phyloP scores from a whole-genome alignment of 2,329 filamentous ascomycete genomes.

The Cladosporium sp. region DNA sequence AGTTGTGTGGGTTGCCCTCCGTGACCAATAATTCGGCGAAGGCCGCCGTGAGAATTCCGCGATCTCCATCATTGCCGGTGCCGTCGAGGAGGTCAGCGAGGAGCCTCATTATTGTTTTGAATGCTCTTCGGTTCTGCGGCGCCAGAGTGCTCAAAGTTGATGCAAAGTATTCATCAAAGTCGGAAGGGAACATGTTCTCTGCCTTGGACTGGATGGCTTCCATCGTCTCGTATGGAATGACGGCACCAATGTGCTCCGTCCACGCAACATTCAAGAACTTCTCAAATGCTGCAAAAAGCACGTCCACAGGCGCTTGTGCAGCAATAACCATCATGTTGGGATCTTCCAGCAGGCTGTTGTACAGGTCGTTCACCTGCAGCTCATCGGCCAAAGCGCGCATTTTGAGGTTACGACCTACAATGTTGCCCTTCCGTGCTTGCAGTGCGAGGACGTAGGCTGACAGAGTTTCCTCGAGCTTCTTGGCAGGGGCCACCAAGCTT shows the following conservation, averaged over 20 bases:
- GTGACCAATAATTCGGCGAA: slow-evolving; percentile 85
- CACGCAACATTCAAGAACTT: slow-evolving; percentile 88
- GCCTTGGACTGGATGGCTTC: slow-evolving; percentile 70
- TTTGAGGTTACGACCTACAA: slow-evolving; percentile 75
- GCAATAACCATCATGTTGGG: slow-evolving; percentile 76
- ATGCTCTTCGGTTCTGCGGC: slow-evolving; percentile 69
- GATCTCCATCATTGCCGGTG: slow-evolving; percentile 86
- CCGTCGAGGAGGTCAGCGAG: slow-evolving; percentile 85
- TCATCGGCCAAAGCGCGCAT: slow-evolving; percentile 72
- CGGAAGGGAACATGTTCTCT: slow-evolving; percentile 66
- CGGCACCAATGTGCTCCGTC: slow-evolving; percentile 82
- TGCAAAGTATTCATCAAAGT: slow-evolving; percentile 65
- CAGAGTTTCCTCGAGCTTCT: slow-evolving; percentile 80
- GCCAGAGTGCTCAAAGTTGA: slow-evolving; percentile 55
- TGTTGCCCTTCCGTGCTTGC: slow-evolving; percentile 82
- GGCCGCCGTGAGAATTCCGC: slow-evolving; percentile 81
- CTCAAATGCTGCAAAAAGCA: slow-evolving; percentile 89
- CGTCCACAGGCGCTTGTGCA: slow-evolving; percentile 75
- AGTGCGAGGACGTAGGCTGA: slow-evolving; percentile 79
- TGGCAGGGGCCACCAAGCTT: slow-evolving; percentile 58
- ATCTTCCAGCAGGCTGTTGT: slow-evolving; percentile 83
- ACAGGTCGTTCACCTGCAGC: slow-evolving; percentile 81
- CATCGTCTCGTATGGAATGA: slow-evolving; percentile 72
- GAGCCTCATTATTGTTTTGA: slow-evolving; percentile 80
- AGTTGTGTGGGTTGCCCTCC: slow-evolving; percentile 74